phyloP scores from a whole-genome alignment of 139 green algal species.

The Pleodorina starrii region DNA sequence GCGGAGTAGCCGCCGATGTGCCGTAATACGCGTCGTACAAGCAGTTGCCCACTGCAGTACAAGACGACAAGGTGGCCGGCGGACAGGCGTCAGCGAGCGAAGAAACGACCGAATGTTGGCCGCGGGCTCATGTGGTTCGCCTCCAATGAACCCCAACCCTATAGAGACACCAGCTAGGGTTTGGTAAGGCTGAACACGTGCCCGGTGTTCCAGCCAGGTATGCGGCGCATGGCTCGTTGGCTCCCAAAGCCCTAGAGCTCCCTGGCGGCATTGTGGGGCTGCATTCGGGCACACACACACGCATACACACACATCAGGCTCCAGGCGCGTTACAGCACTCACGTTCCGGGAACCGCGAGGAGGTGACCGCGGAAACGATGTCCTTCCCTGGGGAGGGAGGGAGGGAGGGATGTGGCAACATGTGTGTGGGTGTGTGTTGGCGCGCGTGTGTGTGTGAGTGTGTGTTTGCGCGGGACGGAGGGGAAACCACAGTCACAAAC shows the following conservation, averaged over 20 bases:
- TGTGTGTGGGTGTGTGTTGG: background rate
- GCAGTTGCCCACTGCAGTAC: background rate
- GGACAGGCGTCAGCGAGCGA: too few species aligned
- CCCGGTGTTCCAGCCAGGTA: background rate
- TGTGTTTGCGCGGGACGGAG: background rate
- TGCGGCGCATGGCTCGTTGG: background rate
- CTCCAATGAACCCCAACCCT: background rate
- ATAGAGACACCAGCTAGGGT: background rate
- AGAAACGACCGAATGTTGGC: too few species aligned
- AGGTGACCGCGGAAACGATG: background rate
- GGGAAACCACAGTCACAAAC: background rate
- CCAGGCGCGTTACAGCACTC: background rate
- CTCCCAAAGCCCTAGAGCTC: too few species aligned
- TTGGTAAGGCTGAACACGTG: background rate
- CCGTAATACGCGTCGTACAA: background rate
- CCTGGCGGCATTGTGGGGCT: too few species aligned
- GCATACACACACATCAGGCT: background rate
- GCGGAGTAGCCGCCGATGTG: background rate
- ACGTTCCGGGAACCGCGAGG: background rate
- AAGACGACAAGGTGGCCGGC: background rate
- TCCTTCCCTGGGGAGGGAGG: background rate
- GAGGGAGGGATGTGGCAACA: background rate
- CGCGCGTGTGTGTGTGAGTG: background rate
- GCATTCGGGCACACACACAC: too few species aligned
- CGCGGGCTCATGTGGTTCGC: background rate